Evolutionary conservation across 306 rosid species (phyloP).

Genomic region (Gynostemma pentaphyllum): DNA sequence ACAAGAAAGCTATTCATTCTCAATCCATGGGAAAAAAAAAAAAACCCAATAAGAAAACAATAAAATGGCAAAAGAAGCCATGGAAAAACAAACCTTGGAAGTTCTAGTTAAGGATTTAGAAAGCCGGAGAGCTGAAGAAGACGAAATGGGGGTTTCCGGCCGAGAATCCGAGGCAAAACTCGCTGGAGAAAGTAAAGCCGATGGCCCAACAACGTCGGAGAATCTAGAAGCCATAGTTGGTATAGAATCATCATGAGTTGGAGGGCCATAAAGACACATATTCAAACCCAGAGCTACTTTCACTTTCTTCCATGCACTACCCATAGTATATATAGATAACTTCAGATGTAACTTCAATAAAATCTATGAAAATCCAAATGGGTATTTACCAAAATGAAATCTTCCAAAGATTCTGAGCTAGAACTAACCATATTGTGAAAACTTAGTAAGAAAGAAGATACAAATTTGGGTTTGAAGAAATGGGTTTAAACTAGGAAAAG

Average conservation of each 20-base stretch:
- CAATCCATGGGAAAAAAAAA: not conserved
- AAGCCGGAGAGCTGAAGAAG: not conserved
- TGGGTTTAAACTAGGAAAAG: not conserved
- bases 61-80: not conserved
- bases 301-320: constrained; percentile 10
- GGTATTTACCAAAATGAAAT: not conserved
- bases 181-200: not conserved
- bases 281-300: constrained; percentile 13
- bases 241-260: not conserved
- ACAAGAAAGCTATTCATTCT: not conserved
- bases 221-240: constrained; percentile 6
- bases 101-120: constrained; percentile 5
- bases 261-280: constrained; percentile 10
- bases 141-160: not conserved
- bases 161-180: not conserved
- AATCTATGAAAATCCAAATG: constrained; percentile 3
- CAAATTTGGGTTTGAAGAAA: not conserved
- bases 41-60: not conserved
- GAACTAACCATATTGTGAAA: not conserved
- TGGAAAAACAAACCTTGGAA: constrained; percentile 8
- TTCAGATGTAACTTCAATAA: not conserved
- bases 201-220: constrained; percentile 6
- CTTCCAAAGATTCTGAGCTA: not conserved
- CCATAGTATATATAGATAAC: constrained; percentile 1
- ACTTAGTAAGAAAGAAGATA: not conserved